Evolutionary conservation across 805 yeast species (phyloP).

Genomic region (Candida adriatica): DNA sequence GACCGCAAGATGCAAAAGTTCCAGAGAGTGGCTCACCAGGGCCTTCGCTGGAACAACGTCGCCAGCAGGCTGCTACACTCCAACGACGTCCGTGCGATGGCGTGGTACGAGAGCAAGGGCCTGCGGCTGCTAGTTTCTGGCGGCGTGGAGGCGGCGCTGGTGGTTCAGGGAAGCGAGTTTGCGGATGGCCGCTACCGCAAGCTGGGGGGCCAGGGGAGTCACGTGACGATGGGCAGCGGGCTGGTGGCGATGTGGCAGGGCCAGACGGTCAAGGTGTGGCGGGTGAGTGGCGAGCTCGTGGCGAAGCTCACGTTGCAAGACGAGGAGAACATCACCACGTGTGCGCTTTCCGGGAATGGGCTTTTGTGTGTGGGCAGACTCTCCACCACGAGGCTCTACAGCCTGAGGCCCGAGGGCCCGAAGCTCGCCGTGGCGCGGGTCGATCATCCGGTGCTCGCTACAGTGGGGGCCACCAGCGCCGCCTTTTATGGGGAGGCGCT

Average conservation of each 20-base stretch:
- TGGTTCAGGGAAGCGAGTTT: constrained; percentile 59
- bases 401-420: constrained; percentile 30
- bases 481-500: constrained; percentile 42
- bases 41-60: constrained; percentile 64
- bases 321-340: constrained; percentile 73
- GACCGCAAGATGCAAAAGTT: constrained; percentile 86
- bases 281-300: constrained; percentile 50
- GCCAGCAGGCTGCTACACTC: constrained; percentile 78
- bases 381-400: constrained; percentile 61
- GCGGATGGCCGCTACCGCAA: constrained; percentile 64
- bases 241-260: constrained; percentile 75
- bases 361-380: constrained; percentile 68
- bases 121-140: constrained; percentile 70
- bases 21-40: constrained; percentile 16
- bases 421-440: constrained; percentile 47
- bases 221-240: constrained; percentile 39
- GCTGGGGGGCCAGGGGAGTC: constrained; percentile 51
- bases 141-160: constrained; percentile 70
- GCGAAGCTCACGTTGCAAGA: constrained; percentile 61
- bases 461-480: constrained; percentile 50
- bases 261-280: constrained; percentile 79
- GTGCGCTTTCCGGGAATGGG: constrained; percentile 60
- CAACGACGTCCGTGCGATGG: constrained; percentile 75
- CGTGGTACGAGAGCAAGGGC: constrained; percentile 61
- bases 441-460: constrained; percentile 30